A percentile compares a stretch with the other conserved stretches of the same genome.
Evolutionary conservation across 2,329 filamentous ascomycete species (phyloP).

Genomic region (Leptographium lundbergii): DNA sequence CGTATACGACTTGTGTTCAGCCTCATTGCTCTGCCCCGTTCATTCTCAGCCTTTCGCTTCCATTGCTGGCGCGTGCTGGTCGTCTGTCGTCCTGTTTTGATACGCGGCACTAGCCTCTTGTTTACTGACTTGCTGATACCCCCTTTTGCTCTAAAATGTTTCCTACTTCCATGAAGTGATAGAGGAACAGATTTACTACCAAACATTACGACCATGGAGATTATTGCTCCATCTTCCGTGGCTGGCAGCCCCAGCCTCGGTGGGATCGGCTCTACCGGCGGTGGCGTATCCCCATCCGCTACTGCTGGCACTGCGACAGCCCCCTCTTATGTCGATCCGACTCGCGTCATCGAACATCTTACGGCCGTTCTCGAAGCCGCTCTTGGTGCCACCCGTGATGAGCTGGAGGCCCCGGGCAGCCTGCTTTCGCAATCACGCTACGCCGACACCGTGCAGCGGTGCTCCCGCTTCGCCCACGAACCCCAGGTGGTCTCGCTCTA

Average conservation of each 20-base stretch:
- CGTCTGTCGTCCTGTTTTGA: neutral
- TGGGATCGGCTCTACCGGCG: slow-evolving; percentile 27
- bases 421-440: slow-evolving; percentile 63
- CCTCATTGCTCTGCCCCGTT: neutral
- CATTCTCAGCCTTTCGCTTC: neutral
- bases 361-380: slow-evolving; percentile 58
- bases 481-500: slow-evolving; percentile 77
- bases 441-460: slow-evolving; percentile 73
- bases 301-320: neutral
- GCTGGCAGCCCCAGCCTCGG: slow-evolving; percentile 31
- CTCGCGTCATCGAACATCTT: slow-evolving; percentile 58
- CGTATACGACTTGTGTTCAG: neutral
- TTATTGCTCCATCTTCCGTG: slow-evolving; percentile 28
- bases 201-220: slow-evolving; percentile 32
- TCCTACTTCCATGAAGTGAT: neutral
- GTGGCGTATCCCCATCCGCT: slow-evolving; percentile 15
- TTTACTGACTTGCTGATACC: neutral
- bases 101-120: neutral
- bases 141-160: neutral
- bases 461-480: slow-evolving; percentile 80
- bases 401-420: slow-evolving; percentile 71
- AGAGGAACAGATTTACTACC: neutral
- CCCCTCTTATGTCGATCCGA: slow-evolving; percentile 49
- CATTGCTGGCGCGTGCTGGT: neutral
- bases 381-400: slow-evolving; percentile 60